Percentiles rank a stretch among this genome's conserved stretches.
phyloP scores from a whole-genome alignment of 202 grass and related monocot genomes.

The Saccharum hybrid region DNA sequence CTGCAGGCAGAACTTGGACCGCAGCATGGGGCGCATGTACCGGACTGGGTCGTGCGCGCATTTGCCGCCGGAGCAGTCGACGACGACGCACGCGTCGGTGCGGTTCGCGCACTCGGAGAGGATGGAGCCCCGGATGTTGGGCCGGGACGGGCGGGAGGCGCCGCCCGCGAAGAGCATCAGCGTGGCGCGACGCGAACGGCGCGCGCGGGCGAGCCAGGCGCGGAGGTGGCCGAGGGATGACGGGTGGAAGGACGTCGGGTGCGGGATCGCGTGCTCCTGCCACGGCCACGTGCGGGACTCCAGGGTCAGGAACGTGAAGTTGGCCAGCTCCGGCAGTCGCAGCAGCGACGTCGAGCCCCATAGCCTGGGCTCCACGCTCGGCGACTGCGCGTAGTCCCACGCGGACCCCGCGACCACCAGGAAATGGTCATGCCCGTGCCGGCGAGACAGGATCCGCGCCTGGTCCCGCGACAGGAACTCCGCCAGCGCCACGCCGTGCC shows the following conservation, averaged over 20 bases:
- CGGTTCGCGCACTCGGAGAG: slow-evolving; percentile 7
- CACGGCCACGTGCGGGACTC: not conserved
- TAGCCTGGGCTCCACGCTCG: not conserved
- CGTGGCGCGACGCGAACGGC: not conserved
- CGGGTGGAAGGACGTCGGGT: slow-evolving; percentile 1
- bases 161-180: not conserved
- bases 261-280: slow-evolving; percentile 14
- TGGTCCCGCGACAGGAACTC: not conserved
- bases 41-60: not conserved
- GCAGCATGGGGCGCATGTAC: slow-evolving; percentile 2
- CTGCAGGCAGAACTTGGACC: slow-evolving; percentile 5
- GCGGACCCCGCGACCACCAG: not conserved
- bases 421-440: slow-evolving; percentile 1
- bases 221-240: not conserved
- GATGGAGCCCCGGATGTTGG: slow-evolving; percentile 16
- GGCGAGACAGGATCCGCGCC: not conserved
- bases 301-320: not conserved
- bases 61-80: not conserved
- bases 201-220: not conserved
- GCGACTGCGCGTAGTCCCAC: not conserved
- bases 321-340: slow-evolving; percentile 7
- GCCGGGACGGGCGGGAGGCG: not conserved
- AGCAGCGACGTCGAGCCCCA: slow-evolving; percentile 10
- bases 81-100: slow-evolving; percentile 2
- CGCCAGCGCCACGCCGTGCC: not conserved